A percentile compares a stretch with the other conserved stretches of the same genome.
Conservation (phyloP, 2,329 filamentous ascomycete genomes). For the Plenodomus biglobosus region DNA sequence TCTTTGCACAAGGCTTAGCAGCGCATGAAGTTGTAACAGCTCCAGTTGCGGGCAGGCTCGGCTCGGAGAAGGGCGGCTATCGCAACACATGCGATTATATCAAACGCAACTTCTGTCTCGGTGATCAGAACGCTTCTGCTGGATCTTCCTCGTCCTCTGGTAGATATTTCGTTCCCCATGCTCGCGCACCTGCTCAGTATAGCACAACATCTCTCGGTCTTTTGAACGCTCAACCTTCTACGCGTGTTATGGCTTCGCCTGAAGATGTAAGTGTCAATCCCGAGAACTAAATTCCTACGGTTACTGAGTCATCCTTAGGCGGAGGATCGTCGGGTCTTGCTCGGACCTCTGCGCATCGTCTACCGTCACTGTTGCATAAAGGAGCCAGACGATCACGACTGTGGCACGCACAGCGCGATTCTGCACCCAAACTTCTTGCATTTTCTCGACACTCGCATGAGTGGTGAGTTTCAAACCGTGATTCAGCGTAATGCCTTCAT, state of each 20-base stretch:
- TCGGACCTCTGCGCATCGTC: slow-evolving; percentile 15
- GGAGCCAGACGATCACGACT: not conserved
- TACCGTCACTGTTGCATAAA: not conserved
- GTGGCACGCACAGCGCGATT: not conserved
- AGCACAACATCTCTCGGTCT: not conserved
- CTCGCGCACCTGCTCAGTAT: not conserved
- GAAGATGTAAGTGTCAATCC: not conserved
- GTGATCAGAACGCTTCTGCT: not conserved
- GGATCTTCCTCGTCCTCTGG: not conserved
- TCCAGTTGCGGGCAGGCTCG: not conserved
- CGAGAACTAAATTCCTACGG: not conserved
- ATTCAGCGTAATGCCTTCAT: slow-evolving; percentile 10
- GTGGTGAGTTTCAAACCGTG: slow-evolving; percentile 4
- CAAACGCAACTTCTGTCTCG: not conserved
- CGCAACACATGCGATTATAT: slow-evolving; percentile 5
- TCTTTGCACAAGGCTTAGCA: not conserved
- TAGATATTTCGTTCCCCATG: no score
- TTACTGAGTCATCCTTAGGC: slow-evolving; percentile 8
- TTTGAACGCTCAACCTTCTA: not conserved
- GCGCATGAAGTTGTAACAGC: not conserved
- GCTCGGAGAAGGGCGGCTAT: slow-evolving; percentile 4
- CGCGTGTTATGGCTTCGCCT: not conserved
- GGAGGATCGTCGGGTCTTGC: slow-evolving; percentile 8
- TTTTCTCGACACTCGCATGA: slow-evolving; percentile 15
- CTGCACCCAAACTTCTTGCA: not conserved